A percentile compares a stretch with the other conserved stretches of the same genome.
Evolutionary conservation across 768 basidiomycete species (phyloP).

Genomic region (Lactarius quietus): DNA sequence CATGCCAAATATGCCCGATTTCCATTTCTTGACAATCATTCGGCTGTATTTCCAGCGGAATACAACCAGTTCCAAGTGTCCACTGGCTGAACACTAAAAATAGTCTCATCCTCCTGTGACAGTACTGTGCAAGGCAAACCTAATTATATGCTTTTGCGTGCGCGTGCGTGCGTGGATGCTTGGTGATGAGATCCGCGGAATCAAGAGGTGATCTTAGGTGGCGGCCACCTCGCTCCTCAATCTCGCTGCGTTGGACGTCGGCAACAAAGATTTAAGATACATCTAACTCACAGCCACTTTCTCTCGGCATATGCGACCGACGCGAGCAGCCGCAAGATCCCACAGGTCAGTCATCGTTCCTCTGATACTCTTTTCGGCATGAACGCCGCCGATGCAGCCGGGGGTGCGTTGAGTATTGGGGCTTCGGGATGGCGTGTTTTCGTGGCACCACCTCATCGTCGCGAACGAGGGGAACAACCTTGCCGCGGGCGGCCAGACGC

Average conservation of each 20-base stretch:
- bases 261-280: conserved; percentile 91
- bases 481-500: conserved; percentile 72
- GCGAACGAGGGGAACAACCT: conserved; percentile 89
- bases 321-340: conserved; percentile 57
- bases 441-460: conserved; percentile 75
- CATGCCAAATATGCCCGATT: too few species aligned
- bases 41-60: too few species aligned
- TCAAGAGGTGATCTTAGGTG: conserved; percentile 82
- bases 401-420: conserved; percentile 56
- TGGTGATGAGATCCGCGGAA: too few species aligned
- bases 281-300: conserved; percentile 67
- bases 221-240: conserved; percentile 74
- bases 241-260: conserved; percentile 82
- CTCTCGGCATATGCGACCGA: conserved; percentile 39
- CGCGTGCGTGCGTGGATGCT: too few species aligned
- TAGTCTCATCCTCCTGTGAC: too few species aligned
- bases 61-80: too few species aligned
- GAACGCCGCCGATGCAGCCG: conserved; percentile 34
- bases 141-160: too few species aligned
- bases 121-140: too few species aligned
- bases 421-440: conserved; percentile 88
- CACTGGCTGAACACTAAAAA: too few species aligned
- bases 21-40: too few species aligned
- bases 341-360: conserved; percentile 44
- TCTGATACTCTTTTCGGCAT: conserved; percentile 31